These are phyloP conservation scores for Cyathus striatus DNA, from an alignment of 768 basidiomycete species.

Conservation along the genomic window DNA sequence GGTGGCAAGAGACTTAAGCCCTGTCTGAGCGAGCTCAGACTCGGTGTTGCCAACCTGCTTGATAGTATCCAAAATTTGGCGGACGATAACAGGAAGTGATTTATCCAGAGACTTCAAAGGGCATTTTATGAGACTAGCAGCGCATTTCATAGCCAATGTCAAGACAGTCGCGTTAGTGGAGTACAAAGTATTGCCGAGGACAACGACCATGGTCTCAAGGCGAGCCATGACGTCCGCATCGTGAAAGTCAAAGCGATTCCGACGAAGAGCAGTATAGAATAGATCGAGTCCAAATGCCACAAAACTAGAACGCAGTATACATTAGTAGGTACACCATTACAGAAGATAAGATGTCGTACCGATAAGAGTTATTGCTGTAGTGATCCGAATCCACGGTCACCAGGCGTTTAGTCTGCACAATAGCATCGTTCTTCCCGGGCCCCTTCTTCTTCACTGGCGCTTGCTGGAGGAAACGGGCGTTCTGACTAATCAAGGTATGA, in stretches of 20 bases:
- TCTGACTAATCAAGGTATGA: conserved; percentile 87
- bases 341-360: conserved; percentile 37
- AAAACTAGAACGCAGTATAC: conserved; percentile 49
- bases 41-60: conserved; percentile 82
- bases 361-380: conserved; percentile 83
- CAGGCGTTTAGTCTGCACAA: conserved; percentile 78
- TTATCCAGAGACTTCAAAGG: conserved; percentile 72
- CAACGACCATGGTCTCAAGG: conserved; percentile 79
- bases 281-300: conserved; percentile 90
- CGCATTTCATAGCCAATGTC: conserved; percentile 69
- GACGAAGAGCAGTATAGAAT: conserved; percentile 80
- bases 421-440: conserved; percentile 46
- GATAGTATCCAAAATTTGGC: conserved; percentile 80
- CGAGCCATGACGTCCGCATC: conserved; percentile 72
- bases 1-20: conserved; percentile 79
- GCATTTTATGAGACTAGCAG: conserved; percentile 77
- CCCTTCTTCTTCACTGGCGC: conserved; percentile 31
- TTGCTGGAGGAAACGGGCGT: conserved; percentile 80
- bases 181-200: conserved; percentile 91
- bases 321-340: conserved; percentile 1
- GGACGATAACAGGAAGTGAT: conserved; percentile 77
- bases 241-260: conserved; percentile 81
- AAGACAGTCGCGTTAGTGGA: conserved; percentile 75
- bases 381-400: conserved; percentile 51
- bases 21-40: conserved; percentile 84